These are phyloP conservation scores for Vaccinium vitisidaea DNA, from an alignment of 148 eudicot species.

Conservation along the genomic window DNA sequence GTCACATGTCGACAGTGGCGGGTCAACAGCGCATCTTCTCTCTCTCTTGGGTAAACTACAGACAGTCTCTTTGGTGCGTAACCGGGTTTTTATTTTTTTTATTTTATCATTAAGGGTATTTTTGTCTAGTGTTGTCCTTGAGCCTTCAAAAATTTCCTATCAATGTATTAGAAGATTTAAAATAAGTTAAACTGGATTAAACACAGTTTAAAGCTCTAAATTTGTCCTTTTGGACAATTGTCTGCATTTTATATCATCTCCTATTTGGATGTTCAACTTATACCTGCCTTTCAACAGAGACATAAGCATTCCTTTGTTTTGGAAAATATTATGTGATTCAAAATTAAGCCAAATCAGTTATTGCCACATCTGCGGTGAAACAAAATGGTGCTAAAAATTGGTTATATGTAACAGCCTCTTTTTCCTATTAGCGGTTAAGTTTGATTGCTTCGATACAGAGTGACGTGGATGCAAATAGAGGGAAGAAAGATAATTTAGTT, in stretches of 20 bases:
- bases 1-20: too few relatives aligned
- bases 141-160: too few relatives aligned
- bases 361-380: background rate
- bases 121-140: too few relatives aligned
- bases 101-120: too few relatives aligned
- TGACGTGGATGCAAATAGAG: conserved; percentile 29
- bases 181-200: too few relatives aligned
- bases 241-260: background rate
- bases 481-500: conserved; percentile 15
- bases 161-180: too few relatives aligned
- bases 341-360: background rate
- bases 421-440: background rate
- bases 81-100: too few relatives aligned
- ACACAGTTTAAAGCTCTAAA: too few relatives aligned
- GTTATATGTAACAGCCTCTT: background rate
- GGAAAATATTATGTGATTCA: background rate
- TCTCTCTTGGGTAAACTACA: too few relatives aligned
- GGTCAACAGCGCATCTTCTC: too few relatives aligned
- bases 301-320: background rate
- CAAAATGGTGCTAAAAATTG: background rate
- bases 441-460: conserved; percentile 26
- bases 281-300: background rate
- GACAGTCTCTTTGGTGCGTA: too few relatives aligned
- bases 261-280: background rate
- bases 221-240: too few relatives aligned